Evolutionary conservation across 768 basidiomycete genomes (phyloP).

Genomic region (Polyporus arcularius): DNA sequence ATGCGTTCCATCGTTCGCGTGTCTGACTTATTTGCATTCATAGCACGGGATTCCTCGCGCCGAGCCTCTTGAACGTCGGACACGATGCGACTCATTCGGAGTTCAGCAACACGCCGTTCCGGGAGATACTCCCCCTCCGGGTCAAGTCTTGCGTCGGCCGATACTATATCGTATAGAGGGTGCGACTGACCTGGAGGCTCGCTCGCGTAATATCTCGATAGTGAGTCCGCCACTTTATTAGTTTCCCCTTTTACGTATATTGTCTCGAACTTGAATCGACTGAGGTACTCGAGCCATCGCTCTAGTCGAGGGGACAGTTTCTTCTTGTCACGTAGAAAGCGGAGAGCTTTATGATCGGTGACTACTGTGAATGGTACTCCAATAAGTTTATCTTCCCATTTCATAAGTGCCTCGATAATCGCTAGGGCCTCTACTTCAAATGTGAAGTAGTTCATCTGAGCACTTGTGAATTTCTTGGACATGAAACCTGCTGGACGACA

Average conservation of each 20-base stretch:
- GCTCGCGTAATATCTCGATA: conserved; percentile 35
- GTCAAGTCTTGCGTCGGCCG: conserved; percentile 11
- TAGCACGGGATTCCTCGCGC: no score
- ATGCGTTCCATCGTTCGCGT: neutral
- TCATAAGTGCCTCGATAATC: conserved; percentile 24
- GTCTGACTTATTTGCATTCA: neutral
- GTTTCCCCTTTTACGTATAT: conserved; percentile 25
- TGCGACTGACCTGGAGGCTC: conserved; percentile 20
- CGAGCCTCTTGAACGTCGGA: no score
- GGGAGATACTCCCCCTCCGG: neutral
- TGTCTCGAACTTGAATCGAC: conserved; percentile 30
- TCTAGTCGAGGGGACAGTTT: conserved; percentile 20
- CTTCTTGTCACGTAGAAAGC: conserved; percentile 24
- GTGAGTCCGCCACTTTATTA: conserved; percentile 34
- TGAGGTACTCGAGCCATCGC: conserved; percentile 35
- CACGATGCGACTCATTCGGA: neutral
- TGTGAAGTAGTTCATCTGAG: conserved; percentile 26
- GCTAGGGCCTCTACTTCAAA: conserved; percentile 23
- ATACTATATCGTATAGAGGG: neutral
- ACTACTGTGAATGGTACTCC: conserved; percentile 26
- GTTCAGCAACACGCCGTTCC: neutral
- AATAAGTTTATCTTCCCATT: conserved; percentile 36
- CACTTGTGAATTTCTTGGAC: conserved; percentile 31
- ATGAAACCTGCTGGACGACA: conserved; percentile 31
- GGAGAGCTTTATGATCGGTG: conserved; percentile 32